phyloP scores from a whole-genome alignment of 164 flowering plant species.

The grape (Vitis vinifera) region DNA sequence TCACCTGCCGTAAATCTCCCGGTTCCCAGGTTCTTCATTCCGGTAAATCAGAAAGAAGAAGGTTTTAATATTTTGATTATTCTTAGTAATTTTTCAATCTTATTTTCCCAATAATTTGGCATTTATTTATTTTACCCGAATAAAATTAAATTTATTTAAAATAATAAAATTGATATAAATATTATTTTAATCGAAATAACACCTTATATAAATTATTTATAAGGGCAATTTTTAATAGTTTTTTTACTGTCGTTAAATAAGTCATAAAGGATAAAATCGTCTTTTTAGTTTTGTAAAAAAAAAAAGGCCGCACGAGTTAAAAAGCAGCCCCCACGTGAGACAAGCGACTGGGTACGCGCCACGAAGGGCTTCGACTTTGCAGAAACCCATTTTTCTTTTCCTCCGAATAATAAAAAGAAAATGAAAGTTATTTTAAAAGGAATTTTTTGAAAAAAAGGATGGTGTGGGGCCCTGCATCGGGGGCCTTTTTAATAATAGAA shows the following conservation, averaged over 20 bases:
- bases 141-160: no score
- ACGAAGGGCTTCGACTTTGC: conserved; percentile 3
- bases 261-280: conserved; percentile 6
- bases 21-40: not conserved
- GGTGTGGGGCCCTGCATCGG: not conserved
- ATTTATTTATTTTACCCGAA: no score
- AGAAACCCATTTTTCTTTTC: not conserved
- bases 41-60: no score
- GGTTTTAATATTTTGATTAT: no score
- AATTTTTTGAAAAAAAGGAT: not conserved
- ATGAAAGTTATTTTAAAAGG: not conserved
- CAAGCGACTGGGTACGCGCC: not conserved
- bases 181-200: no score
- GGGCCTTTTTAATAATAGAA: not conserved
- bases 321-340: conserved; percentile 18
- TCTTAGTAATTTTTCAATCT: no score
- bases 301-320: conserved; percentile 13
- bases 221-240: not conserved
- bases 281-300: not conserved
- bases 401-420: not conserved
- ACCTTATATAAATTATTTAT: not conserved
- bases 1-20: conserved; percentile 12
- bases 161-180: no score
- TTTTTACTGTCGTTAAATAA: not conserved
- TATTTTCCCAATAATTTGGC: no score